Evolutionary conservation across 2,329 filamentous ascomycete genomes (phyloP), one percentile per base, ranked within the genome.

Genomic region (Leptographium flavum): DNA sequence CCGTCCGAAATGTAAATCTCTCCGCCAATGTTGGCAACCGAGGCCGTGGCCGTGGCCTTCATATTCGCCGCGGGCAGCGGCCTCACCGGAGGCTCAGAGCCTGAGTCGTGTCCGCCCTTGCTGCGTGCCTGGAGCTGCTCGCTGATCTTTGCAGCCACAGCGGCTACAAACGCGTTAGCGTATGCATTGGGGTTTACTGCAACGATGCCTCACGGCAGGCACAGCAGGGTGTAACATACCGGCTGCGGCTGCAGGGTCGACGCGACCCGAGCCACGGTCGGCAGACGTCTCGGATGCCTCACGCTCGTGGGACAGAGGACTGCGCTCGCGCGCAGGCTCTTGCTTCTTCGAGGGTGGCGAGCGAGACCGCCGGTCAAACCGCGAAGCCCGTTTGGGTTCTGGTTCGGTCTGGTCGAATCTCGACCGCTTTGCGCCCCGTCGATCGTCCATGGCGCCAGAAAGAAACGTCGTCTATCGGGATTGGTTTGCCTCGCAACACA

Each of bases 1-100:
- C 92, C 92, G 61, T 96, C 92, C 50, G 88, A 83, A 56, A 94
- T 83, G 60, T 96, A 96, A 61, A 94, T 83, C 57, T 93, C 87
- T 56, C 82, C 79, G 57, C 90, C 87, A 62, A 93, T 73, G 49
- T 77, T 77, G 35, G 70, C 70, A 19, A 66, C 63, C 28, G 61
- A 57, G 1, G 39, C 47, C 19, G 61, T 55, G 10, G 52, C 50
- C 38, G 66, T 66, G n/a, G 66, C 60, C 36, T 53, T 56, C 38
- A 64, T 57, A 23, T 63, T 60, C 39, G 65, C 63, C 35, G 71
- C 66, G 23, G 71, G 67, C 19, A 73, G 67, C 39, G 77, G 74
- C 60, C 75, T 75, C 61, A 92, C 86, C 14, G 87, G 83, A 33
- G 87, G 85, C n/a, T n/a, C n/a, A 15, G 90, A 86, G 55, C 94